A percentile compares a stretch with the other conserved stretches of the same genome.
Conservation (phyloP, 495 filamentous ascomycete species). For the Wilcoxina mikolae region DNA sequence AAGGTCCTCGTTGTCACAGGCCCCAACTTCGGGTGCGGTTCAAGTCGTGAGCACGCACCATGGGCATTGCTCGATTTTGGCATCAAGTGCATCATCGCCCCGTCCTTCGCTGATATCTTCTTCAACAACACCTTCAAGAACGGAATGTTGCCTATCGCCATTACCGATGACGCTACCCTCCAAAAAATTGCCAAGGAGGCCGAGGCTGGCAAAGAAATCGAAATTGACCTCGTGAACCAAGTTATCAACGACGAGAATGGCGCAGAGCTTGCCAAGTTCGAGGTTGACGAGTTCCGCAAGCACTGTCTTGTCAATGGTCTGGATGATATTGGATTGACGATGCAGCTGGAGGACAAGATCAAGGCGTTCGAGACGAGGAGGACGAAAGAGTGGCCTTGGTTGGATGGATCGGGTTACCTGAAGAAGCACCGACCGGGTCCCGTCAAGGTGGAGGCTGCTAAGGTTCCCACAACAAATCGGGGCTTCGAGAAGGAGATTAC, state of each 20-base stretch:
- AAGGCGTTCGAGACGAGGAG: conserved; percentile 63
- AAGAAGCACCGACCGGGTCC: conserved; percentile 43
- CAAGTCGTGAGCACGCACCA: conserved; percentile 85
- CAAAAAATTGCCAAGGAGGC: conserved; percentile 65
- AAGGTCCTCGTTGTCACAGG: conserved; percentile 93
- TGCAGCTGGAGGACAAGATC: conserved; percentile 85
- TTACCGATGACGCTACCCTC: conserved; percentile 51
- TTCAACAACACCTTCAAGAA: conserved; percentile 99
- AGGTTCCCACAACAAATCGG: conserved; percentile 80
- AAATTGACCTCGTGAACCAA: conserved; percentile 81
- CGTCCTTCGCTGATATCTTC: conserved; percentile 92
- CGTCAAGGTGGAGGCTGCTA: conserved; percentile 57
- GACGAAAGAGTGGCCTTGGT: conserved; percentile 69
- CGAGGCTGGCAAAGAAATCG: conserved; percentile 66
- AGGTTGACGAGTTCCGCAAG: conserved; percentile 82
- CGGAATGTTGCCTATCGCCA: conserved; percentile 83
- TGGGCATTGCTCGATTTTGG: conserved; percentile 97
- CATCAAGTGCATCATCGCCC: conserved; percentile 84
- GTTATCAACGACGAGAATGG: conserved; percentile 62
- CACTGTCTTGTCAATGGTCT: conserved; percentile 90
- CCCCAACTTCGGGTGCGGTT: conserved; percentile 90
- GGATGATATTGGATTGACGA: conserved; percentile 89
- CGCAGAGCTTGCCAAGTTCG: conserved; percentile 56
- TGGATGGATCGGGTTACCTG: conserved; percentile 79
- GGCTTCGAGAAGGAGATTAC: conserved; percentile 78